Base-by-base conservation (phyloP, 495 filamentous ascomycete species). In the Aspergillus saccharolyticus region DNA sequence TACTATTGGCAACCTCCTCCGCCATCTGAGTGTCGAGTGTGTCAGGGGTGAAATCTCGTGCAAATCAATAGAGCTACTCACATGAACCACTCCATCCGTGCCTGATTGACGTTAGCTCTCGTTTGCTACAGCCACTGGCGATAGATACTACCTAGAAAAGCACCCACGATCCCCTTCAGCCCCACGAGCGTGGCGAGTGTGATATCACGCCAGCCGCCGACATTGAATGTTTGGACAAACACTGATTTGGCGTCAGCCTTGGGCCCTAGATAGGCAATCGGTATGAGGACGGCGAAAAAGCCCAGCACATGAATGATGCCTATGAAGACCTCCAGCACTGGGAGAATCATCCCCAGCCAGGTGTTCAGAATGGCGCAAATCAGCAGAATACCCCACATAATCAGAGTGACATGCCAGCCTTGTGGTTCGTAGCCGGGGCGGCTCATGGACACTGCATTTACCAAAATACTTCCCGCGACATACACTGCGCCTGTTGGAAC, bases 321-420 rank as follows among this genome's bases (percentile, higher is more conserved):
- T 30, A 66, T 70, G 25, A 81, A 59, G 12, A 72, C 66, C 55
- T 82, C 77, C 21, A 82, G 50, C 3, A 67, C 60, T 5, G 78
- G 73, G n/a, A 83, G 68, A 22, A 76, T 56, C 28, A 66, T 62
- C 5, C 69, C 66, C 10, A 66, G 60, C 22, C 65, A 63, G 1
- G 68, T 64, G 51, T 80, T 80, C 44, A 77, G 30, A 5, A 66
- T 22, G 4, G 71, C 49, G 5, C 65, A 55, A 20, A 76, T 61
- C 7, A 70, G 16, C 1, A 74, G 52, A 1, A 71, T 64, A 0
- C 74, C 72, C 61, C 66, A 78, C 50, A 74, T 67, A 16, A 81
- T 58, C 14, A 82, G 63, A 0, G 78, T 76, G 21, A 74, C 74
- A 24, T 82, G 78, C 63, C 74, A 80, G 14, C 70, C 58, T 48